phyloP scores from a whole-genome alignment of 441 rosid species.

The Adansonia madagascariensis region DNA sequence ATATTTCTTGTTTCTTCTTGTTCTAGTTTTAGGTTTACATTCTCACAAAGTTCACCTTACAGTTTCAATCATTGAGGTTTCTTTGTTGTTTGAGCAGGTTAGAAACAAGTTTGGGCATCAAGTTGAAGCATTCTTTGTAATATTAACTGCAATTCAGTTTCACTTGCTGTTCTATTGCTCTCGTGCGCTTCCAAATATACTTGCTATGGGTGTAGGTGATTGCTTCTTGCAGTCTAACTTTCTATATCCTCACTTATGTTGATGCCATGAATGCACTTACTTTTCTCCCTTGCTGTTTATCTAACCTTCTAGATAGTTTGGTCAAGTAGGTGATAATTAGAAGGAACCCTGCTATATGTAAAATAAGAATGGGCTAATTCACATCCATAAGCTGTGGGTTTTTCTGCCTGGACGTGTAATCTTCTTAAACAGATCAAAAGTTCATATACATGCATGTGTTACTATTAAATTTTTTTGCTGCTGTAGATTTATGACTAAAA shows the following conservation, averaged over 20 bases:
- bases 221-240: constrained; percentile 35
- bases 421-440: constrained; percentile 4
- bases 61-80: constrained; percentile 17
- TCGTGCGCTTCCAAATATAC: constrained; percentile 87
- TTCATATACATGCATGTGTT: neutral
- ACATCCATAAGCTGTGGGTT: neutral
- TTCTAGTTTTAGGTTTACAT: constrained; percentile 1
- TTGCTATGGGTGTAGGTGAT: constrained; percentile 87
- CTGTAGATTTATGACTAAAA: neutral
- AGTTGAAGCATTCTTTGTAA: constrained; percentile 90
- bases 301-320: neutral
- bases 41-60: neutral
- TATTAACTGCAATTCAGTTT: constrained; percentile 81
- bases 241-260: constrained; percentile 26
- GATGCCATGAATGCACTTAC: constrained; percentile 10
- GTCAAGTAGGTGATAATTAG: constrained; percentile 4
- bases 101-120: constrained; percentile 77
- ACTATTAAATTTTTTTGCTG: neutral
- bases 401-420: constrained; percentile 1
- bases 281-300: neutral
- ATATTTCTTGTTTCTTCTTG: neutral
- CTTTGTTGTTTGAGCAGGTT: constrained; percentile 55
- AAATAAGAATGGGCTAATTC: constrained; percentile 2
- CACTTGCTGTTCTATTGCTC: constrained; percentile 92
- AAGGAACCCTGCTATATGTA: constrained; percentile 3